Evolutionary conservation across 2,329 filamentous ascomycete genomes (phyloP), one percentile per base, ranked within the genome.

Genomic region (Septoria petroselini): DNA sequence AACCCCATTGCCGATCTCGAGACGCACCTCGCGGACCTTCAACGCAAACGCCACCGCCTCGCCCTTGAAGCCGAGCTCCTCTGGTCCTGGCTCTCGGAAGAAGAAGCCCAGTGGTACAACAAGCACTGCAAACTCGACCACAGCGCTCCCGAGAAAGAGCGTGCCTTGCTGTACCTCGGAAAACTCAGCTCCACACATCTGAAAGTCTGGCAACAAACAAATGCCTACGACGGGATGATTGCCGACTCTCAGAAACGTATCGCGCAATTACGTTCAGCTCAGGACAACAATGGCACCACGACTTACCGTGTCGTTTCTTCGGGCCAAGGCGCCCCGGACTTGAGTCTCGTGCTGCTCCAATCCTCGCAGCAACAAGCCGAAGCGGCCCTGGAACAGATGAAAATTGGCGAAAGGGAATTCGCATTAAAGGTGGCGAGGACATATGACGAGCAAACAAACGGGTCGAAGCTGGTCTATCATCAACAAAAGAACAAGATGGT

Each of bases 71-170:
- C 47, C 9, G 49, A 50, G 34, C 4, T 51, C 7, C 8, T 56
- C 1, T 48, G 43, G 43, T 40, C 43, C 4, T 54, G 50, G 47
- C 48, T 57, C 4, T 48, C 50, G 8, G 41, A 54, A 7, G 48
- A 50, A 35, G 54, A 54, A 21, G 40, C 46, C 5, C 34, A 51
- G 17, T 52, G 41, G 19, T 52, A 54, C 40, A 52, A 52, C 29
- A 15, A 9, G 11, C 9, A 12, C 9, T 35, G 4, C 29, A 44
- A 21, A 14, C 18, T n/a, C 30, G 19, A 15, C 7, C 29, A 41
- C 3, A 23, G 19, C 33, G 21, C 25, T 14, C 12, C 18, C 4
- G 33, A 35, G 18, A 35, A 47, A 18, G 9, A 18, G 9, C 34
- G 30, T 1, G 42, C 41, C 25, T 15, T 46, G 14, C 18, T n/a